Evolutionary conservation across 192 early-diverging fungal species (phyloP).

Genomic region (Coemansia sp.): DNA sequence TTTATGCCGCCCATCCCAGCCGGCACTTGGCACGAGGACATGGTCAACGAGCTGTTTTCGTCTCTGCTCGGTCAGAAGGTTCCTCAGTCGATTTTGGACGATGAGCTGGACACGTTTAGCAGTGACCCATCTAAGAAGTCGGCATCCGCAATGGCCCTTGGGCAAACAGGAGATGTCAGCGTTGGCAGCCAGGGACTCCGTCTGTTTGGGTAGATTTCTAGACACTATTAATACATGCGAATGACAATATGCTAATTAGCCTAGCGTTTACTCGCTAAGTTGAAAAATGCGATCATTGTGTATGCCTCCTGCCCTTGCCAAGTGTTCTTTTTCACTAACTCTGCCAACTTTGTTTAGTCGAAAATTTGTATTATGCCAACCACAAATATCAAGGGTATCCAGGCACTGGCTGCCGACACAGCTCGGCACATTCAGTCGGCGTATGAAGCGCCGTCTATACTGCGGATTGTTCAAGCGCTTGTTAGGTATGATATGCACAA

Average conservation of each 20-base stretch:
- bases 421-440: conserved; percentile 33
- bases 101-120: conserved; percentile 14
- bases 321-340: not conserved
- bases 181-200: conserved; percentile 34
- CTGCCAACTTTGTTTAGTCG: not conserved
- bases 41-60: conserved; percentile 89
- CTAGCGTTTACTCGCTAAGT: not conserved
- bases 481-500: conserved; percentile 13
- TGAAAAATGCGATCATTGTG: not conserved
- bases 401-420: conserved; percentile 12
- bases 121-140: not conserved
- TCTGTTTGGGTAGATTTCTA: conserved; percentile 36
- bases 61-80: conserved; percentile 76
- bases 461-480: conserved; percentile 39
- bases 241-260: not conserved
- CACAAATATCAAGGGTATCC: not conserved
- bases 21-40: conserved; percentile 93
- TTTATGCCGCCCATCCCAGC: conserved; percentile 93
- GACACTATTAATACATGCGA: not conserved
- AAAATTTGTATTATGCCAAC: conserved; percentile 1
- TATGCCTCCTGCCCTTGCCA: not conserved
- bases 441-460: conserved; percentile 23
- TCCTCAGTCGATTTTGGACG: conserved; percentile 48
- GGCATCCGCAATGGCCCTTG: conserved; percentile 11
- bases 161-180: conserved; percentile 21